Conservation (phyloP, 805 yeast species). For the Scheffersomyces ergatensis region DNA sequence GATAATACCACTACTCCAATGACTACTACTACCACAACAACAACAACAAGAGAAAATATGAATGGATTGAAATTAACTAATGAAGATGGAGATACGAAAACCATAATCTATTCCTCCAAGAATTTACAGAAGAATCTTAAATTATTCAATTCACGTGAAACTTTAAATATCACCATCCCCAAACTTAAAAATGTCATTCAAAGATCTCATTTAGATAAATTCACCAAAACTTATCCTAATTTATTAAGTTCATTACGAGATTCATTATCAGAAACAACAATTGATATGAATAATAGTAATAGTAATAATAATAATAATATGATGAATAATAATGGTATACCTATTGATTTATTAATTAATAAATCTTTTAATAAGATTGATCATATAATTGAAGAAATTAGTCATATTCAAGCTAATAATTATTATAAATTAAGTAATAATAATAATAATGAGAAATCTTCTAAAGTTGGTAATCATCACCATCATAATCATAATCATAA, state of each 20-base stretch:
- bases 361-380: constrained; percentile 30
- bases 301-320: constrained; percentile 5
- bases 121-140: constrained; percentile 30
- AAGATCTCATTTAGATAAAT: constrained; percentile 48
- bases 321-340: constrained; percentile 36
- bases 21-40: too few species aligned
- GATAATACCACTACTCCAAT: neutral
- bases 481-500: too few species aligned
- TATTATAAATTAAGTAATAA: constrained; percentile 29
- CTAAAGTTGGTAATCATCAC: too few species aligned
- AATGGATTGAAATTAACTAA: constrained; percentile 5
- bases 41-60: neutral
- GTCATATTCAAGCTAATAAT: constrained; percentile 44
- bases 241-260: constrained; percentile 35
- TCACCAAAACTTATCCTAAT: constrained; percentile 33
- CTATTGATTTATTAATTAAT: constrained; percentile 32
- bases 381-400: constrained; percentile 37
- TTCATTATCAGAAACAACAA: constrained; percentile 9
- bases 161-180: constrained; percentile 69
- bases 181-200: constrained; percentile 56
- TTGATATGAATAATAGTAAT: neutral
- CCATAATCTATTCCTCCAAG: constrained; percentile 45
- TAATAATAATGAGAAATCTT: constrained; percentile 2
- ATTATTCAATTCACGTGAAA: constrained; percentile 72
- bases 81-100: constrained; percentile 6